Percentiles rank a stretch among this genome's conserved stretches.
Evolutionary conservation across 306 rosid species (phyloP).

Genomic region (Fragaria iinumae): DNA sequence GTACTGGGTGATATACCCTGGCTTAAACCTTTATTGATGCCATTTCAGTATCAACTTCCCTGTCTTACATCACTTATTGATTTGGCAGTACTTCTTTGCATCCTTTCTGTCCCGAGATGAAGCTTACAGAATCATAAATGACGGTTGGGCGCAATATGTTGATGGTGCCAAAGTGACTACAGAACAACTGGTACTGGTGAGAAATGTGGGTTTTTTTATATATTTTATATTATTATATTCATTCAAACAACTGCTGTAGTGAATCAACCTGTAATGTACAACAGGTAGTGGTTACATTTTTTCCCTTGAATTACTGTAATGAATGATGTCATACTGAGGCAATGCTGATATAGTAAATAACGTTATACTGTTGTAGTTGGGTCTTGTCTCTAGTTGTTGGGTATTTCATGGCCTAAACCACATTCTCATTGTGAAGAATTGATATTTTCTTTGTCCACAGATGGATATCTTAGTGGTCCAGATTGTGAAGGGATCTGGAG

Average conservation of each 20-base stretch:
- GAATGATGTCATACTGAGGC: background rate
- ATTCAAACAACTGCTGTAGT: background rate
- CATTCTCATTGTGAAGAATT: background rate
- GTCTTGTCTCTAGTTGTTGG: background rate
- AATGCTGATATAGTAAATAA: background rate
- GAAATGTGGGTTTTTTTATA: background rate
- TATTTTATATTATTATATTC: background rate
- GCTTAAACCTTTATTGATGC: slow-evolving; percentile 16
- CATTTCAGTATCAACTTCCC: slow-evolving; percentile 25
- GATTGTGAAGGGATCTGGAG: background rate
- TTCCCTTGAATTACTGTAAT: background rate
- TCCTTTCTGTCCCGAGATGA: slow-evolving; percentile 96
- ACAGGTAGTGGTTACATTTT: background rate
- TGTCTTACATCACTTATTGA: slow-evolving; percentile 30
- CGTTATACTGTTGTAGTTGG: background rate
- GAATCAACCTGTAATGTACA: background rate
- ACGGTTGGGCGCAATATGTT: slow-evolving; percentile 65
- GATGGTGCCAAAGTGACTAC: slow-evolving; percentile 38
- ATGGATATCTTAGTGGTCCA: background rate
- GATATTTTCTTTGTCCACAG: background rate
- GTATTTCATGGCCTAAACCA: background rate
- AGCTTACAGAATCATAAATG: slow-evolving; percentile 77
- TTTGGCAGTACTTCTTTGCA: slow-evolving; percentile 82
- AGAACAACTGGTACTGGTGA: slow-evolving; percentile 56
- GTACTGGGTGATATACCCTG: slow-evolving; percentile 21